These are phyloP conservation scores for Lobulomyces angularis DNA, from an alignment of 192 early-diverging fungal species.

Conservation along the genomic window DNA sequence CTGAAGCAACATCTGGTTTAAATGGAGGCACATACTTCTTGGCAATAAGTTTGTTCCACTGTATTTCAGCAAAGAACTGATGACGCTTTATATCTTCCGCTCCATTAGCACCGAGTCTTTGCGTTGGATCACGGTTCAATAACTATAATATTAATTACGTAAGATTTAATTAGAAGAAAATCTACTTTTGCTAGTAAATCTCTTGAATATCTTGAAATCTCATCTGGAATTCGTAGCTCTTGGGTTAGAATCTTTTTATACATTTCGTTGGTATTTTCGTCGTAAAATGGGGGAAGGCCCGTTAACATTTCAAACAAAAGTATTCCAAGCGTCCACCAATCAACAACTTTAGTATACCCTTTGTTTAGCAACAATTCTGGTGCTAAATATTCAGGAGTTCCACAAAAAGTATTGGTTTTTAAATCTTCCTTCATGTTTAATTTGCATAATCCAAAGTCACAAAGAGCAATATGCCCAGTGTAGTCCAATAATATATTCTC, in stretches of 20 bases:
- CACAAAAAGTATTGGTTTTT: constrained; percentile 83
- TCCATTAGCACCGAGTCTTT: constrained; percentile 65
- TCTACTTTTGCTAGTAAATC: constrained; percentile 31
- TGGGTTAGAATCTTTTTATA: constrained; percentile 73
- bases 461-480: constrained; percentile 85
- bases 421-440: constrained; percentile 76
- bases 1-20: constrained; percentile 76
- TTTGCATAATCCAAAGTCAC: constrained; percentile 81
- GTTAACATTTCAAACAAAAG: constrained; percentile 57
- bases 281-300: constrained; percentile 80
- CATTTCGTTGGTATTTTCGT: constrained; percentile 90
- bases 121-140: constrained; percentile 65
- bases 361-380: constrained; percentile 66
- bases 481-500: constrained; percentile 92
- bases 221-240: constrained; percentile 61
- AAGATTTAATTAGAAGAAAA: neutral
- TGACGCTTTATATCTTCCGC: constrained; percentile 89
- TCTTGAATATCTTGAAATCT: constrained; percentile 15
- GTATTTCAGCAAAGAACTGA: constrained; percentile 70
- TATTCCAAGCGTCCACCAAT: constrained; percentile 95
- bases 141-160: constrained; percentile 31
- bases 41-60: constrained; percentile 78
- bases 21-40: constrained; percentile 89
- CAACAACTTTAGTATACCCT: constrained; percentile 83
- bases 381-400: constrained; percentile 82